Conservation (phyloP, 75 land plant species). For the Larix kaempferi region DNA sequence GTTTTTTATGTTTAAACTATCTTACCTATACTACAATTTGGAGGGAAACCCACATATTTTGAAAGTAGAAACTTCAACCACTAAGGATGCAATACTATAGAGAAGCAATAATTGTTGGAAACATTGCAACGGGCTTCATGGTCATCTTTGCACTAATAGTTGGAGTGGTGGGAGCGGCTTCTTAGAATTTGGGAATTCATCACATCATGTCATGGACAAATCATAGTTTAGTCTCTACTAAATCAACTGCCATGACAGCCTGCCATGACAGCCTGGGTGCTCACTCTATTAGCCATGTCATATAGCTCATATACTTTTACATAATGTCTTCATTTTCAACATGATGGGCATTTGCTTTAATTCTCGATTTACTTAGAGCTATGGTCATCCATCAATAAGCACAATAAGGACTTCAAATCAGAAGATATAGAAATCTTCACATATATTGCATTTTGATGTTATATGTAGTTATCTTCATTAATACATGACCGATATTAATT, state of each 20-base stretch:
- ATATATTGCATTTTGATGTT: background rate
- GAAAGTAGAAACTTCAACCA: no score
- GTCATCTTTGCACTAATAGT: slow-evolving; percentile 66
- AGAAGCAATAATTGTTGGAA: no score
- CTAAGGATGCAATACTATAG: no score
- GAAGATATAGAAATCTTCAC: background rate
- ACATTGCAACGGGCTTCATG: slow-evolving; percentile 64
- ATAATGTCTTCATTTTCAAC: no score
- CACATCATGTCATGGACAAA: slow-evolving; percentile 46
- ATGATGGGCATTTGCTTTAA: background rate
- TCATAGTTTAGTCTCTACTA: slow-evolving; percentile 46
- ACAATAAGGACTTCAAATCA: background rate
- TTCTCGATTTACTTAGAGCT: background rate
- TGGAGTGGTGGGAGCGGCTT: slow-evolving; percentile 67
- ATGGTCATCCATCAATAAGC: background rate
- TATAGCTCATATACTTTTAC: slow-evolving; percentile 9
- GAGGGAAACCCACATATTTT: no score
- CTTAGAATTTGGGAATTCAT: slow-evolving; percentile 42
- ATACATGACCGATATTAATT: background rate
- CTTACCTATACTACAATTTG: no score
- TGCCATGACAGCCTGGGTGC: slow-evolving; percentile 72
- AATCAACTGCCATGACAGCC: slow-evolving; percentile 53
- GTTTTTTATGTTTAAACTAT: no score
- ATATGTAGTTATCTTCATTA: background rate
- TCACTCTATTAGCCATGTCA: slow-evolving; percentile 81